Evolutionary conservation across 192 early-diverging fungal genomes (phyloP), one percentile per base, ranked within the genome.

Genomic region (Spinellus fusiger): DNA sequence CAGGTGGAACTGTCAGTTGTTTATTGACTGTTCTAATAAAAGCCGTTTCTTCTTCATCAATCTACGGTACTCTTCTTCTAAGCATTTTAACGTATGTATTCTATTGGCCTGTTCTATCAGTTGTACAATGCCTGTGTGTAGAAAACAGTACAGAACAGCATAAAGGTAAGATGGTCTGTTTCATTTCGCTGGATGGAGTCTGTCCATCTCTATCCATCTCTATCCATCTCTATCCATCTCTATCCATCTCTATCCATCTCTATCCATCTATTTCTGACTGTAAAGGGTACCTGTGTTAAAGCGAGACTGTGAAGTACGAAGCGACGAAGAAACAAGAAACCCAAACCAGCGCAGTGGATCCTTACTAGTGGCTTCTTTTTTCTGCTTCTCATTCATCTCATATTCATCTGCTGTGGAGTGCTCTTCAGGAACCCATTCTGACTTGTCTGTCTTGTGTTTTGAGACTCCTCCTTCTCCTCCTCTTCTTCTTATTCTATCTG

Each of bases 341-440:
- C 76, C 76, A 66, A 77, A 77, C 76, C 76, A 77, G 54, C 68
- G 56, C 32, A 77, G 37, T 20, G 76, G 76, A 56, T 77, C 50
- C n/a, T 52, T 40, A 29, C n/a, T 35, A n/a, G n/a, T 32, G 20
- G 18, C 34, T 49, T 52, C 27, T 35, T 55, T 27, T 29, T 52
- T 48, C 23, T 35, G 48, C 10, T 53, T 44, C 29, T 52, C 59
- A 15, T 53, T 16, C 18, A 53, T 52, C 52, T 51, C 59, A n/a
- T 56, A 49, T 8, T 65, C 62, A 1, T 53, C n/a, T 50, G 50
- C 26, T 1, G 29, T 22, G 9, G 57, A 16, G 1, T 51, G 47
- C 15, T 54, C 13, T 27, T 56, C 53, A 25, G 26, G 32, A 13
- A 65, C 10, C 16, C 48, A 10, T 1, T 54, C 18, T 49, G 31